Base-by-base conservation (phyloP, 257 asterid species). In the Solanum microdontum region DNA sequence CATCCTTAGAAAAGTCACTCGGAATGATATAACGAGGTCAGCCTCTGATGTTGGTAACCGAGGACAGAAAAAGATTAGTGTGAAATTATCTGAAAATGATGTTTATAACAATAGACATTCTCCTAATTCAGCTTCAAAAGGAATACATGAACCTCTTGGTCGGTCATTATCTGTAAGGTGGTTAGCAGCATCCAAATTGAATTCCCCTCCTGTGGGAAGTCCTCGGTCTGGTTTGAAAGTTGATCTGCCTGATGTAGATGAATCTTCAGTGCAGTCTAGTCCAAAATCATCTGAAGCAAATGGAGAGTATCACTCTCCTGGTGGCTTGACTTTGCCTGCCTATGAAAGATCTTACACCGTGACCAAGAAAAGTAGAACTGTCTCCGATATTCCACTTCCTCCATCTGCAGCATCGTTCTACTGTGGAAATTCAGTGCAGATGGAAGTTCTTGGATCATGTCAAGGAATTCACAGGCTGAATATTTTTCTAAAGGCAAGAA, bases 361-460 rank as follows among this genome's bases (percentile, higher is more conserved):
- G 89, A 90, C 77, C 51, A 89, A 88, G 89, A 85, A 92, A 48
- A 88, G 84, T 86, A 88, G 88, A 69, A 86, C 88, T 90, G 82
- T 90, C 23, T 88, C 91, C 26, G 84, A 83, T 88, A 90, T 92
- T 86, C 93, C 94, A 72, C 97, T 94, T 89, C 95, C 96, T 89
- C 96, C 93, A 82, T 92, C 98, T 8, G 98, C 98, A 36, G 98
- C 98, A 60, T 87, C 87, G 68, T 94, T 93, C 91, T 96, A 94
- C 86, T 70, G 70, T 55, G 95, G 96, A 68, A 85, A 90, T 90
- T 93, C 96, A 30, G 94, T 91, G 51, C 90, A 84, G 83, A 74
- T 94, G 90, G 93, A 93, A 84, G 84, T 94, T 73, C 90, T 89
- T 79, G 94, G 92, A 88, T 88, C 93, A 12, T 94, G 98, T 90